A percentile compares a stretch with the other conserved stretches of the same genome.
phyloP scores from a whole-genome alignment of 371 early-diverging fungal genomes.

The Nosema muscidifuracis region DNA sequence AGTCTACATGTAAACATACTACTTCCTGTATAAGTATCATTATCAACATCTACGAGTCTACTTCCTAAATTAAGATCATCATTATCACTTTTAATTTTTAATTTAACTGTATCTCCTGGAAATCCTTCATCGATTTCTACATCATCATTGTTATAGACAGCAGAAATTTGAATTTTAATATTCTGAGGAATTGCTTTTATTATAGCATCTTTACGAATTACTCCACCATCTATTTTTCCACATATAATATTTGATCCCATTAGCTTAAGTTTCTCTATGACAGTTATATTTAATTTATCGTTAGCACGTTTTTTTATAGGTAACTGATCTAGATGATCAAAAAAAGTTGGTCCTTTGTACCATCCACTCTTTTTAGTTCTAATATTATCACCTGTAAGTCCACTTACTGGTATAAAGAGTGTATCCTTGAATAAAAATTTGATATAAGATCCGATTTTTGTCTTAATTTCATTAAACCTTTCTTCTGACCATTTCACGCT shows the following conservation, averaged over 20 bases:
- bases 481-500: constrained; percentile 53
- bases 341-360: constrained; percentile 60
- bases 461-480: constrained; percentile 53
- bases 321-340: constrained; percentile 53
- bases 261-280: constrained; percentile 55
- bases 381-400: constrained; percentile 58
- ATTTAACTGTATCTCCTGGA: constrained; percentile 58
- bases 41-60: constrained; percentile 28
- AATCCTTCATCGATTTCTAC: constrained; percentile 56
- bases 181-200: constrained; percentile 49
- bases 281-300: constrained; percentile 20
- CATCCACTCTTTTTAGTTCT: constrained; percentile 29
- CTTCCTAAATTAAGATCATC: constrained; percentile 59
- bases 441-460: constrained; percentile 38
- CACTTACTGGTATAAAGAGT: constrained; percentile 62
- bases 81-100: constrained; percentile 52
- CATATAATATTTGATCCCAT: constrained; percentile 34
- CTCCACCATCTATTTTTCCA: constrained; percentile 54
- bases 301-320: constrained; percentile 24
- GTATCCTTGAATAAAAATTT: constrained; percentile 35
- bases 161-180: constrained; percentile 24
- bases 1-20: constrained; percentile 56
- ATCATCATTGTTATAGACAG: constrained; percentile 58
- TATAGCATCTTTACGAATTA: constrained; percentile 18
- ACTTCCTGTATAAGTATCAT: constrained; percentile 31